These are phyloP conservation scores for Colletotrichum tofieldiae DNA, from an alignment of 2,329 filamentous ascomycete species.

Conservation along the genomic window DNA sequence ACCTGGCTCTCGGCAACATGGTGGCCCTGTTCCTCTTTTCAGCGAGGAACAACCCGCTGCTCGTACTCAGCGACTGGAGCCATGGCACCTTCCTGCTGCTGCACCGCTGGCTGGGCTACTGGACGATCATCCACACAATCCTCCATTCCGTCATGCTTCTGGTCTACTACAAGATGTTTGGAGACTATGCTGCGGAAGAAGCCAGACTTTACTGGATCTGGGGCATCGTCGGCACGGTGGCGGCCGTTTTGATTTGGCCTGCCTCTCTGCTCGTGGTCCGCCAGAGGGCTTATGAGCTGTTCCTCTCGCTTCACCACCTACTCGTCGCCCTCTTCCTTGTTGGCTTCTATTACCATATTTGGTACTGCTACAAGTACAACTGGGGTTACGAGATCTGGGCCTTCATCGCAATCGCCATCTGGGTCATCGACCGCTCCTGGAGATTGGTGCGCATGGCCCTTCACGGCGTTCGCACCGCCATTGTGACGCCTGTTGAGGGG, in stretches of 20 bases:
- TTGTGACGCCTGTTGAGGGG: slow-evolving; percentile 1
- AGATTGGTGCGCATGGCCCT: too few species aligned
- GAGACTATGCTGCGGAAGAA: slow-evolving; percentile 31
- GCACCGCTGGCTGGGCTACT: slow-evolving; percentile 39
- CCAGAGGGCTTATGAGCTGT: slow-evolving; percentile 46
- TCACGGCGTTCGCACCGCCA: too few species aligned
- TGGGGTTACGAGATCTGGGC: slow-evolving; percentile 47
- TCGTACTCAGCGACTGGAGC: slow-evolving; percentile 35
- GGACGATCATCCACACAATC: slow-evolving; percentile 29
- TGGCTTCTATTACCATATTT: slow-evolving; percentile 46
- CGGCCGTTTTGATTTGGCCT: slow-evolving; percentile 38
- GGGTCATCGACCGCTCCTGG: slow-evolving; percentile 40
- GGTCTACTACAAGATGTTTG: slow-evolving; percentile 18
- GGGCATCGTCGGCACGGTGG: slow-evolving; percentile 43
- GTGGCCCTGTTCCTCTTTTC: slow-evolving; percentile 30
- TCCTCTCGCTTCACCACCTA: slow-evolving; percentile 44
- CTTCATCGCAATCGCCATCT: slow-evolving; percentile 43
- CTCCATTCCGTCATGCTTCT: slow-evolving; percentile 32
- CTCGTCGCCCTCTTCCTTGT: slow-evolving; percentile 44
- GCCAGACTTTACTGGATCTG: slow-evolving; percentile 45
- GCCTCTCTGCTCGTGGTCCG: slow-evolving; percentile 44
- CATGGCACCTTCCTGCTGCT: slow-evolving; percentile 32
- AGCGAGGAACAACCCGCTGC: slow-evolving; percentile 25
- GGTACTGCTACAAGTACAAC: slow-evolving; percentile 45
- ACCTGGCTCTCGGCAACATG: slow-evolving; percentile 35